Percentiles rank a stretch among this genome's conserved stretches.
These are phyloP conservation scores for Schizonepeta tenuifolia DNA, from an alignment of 257 asterid species.

Conservation along the genomic window DNA sequence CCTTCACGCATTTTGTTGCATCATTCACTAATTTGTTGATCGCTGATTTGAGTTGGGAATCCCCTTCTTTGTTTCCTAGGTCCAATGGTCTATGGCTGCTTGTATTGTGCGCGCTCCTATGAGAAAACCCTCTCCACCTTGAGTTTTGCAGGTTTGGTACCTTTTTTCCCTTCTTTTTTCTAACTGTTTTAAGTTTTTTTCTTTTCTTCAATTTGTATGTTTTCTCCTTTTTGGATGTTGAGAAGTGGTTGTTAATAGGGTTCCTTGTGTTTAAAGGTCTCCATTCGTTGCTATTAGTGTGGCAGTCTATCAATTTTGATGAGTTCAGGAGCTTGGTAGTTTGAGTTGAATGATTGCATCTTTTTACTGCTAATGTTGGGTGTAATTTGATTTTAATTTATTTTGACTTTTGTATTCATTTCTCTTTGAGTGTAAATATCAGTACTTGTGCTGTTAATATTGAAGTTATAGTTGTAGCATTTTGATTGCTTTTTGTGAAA, in stretches of 20 bases:
- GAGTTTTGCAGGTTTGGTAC: slow-evolving; percentile 73
- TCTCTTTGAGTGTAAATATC: not conserved
- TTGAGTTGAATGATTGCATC: not conserved
- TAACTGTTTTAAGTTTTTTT: not conserved
- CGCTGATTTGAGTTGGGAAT: slow-evolving; percentile 12
- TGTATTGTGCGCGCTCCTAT: slow-evolving; percentile 81
- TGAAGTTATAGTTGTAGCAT: not conserved
- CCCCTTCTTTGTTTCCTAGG: slow-evolving; percentile 48
- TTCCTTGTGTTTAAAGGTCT: not conserved
- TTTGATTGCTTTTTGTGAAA: not conserved
- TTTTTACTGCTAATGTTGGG: slow-evolving; percentile 1
- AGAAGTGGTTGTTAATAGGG: not conserved
- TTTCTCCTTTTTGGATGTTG: not conserved
- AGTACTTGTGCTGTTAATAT: not conserved
- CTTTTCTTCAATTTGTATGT: not conserved
- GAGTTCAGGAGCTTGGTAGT: no score
- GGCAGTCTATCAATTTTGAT: not conserved
- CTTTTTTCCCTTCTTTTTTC: not conserved
- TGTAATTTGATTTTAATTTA: not conserved
- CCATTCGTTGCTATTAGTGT: not conserved
- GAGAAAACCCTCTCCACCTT: slow-evolving; percentile 81
- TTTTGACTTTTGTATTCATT: not conserved
- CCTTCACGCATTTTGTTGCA: not conserved
- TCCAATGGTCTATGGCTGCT: slow-evolving; percentile 97
- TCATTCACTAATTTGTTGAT: not conserved